These are phyloP conservation scores for Pinus tabuliformis DNA, from an alignment of 75 land plant species.

Conservation along the genomic window DNA sequence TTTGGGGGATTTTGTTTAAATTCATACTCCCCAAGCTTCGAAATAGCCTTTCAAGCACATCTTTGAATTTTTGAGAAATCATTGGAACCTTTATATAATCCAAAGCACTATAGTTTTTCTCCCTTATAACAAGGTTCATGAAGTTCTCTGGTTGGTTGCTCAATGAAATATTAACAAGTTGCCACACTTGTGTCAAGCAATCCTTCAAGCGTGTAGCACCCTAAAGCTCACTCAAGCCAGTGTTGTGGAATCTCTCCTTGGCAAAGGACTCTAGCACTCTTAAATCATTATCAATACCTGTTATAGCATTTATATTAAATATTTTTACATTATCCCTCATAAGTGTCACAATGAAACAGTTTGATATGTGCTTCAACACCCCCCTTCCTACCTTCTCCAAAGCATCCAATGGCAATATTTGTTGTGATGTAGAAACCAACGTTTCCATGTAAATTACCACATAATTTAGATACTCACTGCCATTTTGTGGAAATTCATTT, in stretches of 20 bases:
- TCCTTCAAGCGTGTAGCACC: constrained; percentile 20
- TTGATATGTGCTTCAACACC: constrained; percentile 79
- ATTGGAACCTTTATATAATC: constrained; percentile 77
- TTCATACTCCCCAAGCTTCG: constrained; percentile 55
- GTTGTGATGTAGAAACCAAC: constrained; percentile 83
- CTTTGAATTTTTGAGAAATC: constrained; percentile 84
- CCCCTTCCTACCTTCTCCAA: constrained; percentile 67
- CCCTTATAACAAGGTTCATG: constrained; percentile 93
- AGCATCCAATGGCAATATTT: constrained; percentile 72
- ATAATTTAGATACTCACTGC: constrained; percentile 92
- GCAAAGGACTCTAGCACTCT: constrained; percentile 83
- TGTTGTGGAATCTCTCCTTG: constrained; percentile 46
- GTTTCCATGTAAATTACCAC: constrained; percentile 90
- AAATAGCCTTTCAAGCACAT: constrained; percentile 79
- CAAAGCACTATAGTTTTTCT: constrained; percentile 77
- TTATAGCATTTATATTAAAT: constrained; percentile 75
- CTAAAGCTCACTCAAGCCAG: constrained; percentile 29
- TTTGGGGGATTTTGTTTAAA: constrained; percentile 63
- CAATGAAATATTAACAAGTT: constrained; percentile 76
- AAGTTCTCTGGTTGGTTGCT: constrained; percentile 89
- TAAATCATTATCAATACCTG: constrained; percentile 86
- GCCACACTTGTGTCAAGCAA: constrained; percentile 74
- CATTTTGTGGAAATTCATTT: constrained; percentile 67
- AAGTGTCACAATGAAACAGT: constrained; percentile 66
- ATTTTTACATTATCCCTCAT: constrained; percentile 72